These are phyloP conservation scores for Xylaria sp. DNA, from an alignment of 2,329 filamentous ascomycete genomes.

Conservation along the genomic window DNA sequence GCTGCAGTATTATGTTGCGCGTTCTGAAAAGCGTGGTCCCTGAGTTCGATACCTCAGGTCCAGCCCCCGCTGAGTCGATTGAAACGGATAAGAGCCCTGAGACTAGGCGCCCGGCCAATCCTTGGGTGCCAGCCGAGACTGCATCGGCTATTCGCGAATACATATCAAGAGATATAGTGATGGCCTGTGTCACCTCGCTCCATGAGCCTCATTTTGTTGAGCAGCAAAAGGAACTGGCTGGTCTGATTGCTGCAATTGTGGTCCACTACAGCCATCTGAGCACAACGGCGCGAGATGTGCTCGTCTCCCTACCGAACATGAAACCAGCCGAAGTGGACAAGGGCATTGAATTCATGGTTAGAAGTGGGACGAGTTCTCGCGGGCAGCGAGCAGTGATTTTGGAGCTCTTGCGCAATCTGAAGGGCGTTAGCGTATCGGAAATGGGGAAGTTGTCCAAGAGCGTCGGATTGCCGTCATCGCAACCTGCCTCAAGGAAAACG, in stretches of 20 bases:
- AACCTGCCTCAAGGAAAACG: conserved; percentile 52
- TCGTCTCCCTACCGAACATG: conserved; percentile 84
- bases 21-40: conserved; percentile 88
- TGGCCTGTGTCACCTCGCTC: conserved; percentile 88
- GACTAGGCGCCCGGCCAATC: conserved; percentile 47
- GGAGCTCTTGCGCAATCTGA: conserved; percentile 84
- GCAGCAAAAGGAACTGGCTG: conserved; percentile 89
- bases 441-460: conserved; percentile 81
- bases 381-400: conserved; percentile 84
- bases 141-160: conserved; percentile 83
- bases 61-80: conserved; percentile 14
- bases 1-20: conserved; percentile 84
- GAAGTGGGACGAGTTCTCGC: conserved; percentile 69
- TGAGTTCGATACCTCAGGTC: conserved; percentile 66
- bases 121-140: conserved; percentile 62
- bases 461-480: conserved; percentile 48
- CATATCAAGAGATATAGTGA: conserved; percentile 87
- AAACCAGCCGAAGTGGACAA: conserved; percentile 72
- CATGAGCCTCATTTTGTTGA: conserved; percentile 98
- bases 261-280: conserved; percentile 77
- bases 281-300: conserved; percentile 75
- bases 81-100: conserved; percentile 19
- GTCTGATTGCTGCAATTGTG: conserved; percentile 86
- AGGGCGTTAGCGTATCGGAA: conserved; percentile 92
- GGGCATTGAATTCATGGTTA: conserved; percentile 69